These are phyloP conservation scores for Echium plantagineum DNA, from an alignment of 257 asterid species.

Conservation along the genomic window DNA sequence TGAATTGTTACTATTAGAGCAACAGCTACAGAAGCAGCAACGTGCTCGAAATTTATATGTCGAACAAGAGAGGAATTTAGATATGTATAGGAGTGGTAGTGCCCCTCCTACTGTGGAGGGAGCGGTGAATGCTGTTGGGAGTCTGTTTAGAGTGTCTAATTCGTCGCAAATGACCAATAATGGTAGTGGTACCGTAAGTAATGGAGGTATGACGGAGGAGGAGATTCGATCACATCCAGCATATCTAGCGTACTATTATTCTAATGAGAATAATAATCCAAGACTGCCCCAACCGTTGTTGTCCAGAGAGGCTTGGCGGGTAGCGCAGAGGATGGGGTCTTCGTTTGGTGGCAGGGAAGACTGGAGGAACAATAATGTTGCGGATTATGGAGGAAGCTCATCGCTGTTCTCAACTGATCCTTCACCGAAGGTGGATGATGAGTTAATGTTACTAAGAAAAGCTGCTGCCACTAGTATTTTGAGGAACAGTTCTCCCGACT, in stretches of 20 bases:
- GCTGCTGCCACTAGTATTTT: slow-evolving; percentile 52
- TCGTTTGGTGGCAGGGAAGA: slow-evolving; percentile 27
- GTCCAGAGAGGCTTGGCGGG: background rate
- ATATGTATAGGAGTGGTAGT: slow-evolving; percentile 61
- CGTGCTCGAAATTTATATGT: slow-evolving; percentile 28
- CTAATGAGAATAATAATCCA: slow-evolving; percentile 36
- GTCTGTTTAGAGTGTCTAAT: background rate
- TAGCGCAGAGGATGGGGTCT: slow-evolving; percentile 3
- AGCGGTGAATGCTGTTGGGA: slow-evolving; percentile 6
- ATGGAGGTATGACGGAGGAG: slow-evolving; percentile 34
- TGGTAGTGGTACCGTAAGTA: background rate
- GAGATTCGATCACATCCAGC: slow-evolving; percentile 49
- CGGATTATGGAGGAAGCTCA: slow-evolving; percentile 28
- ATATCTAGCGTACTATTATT: slow-evolving; percentile 49
- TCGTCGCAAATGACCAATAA: background rate
- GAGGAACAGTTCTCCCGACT: slow-evolving; percentile 41
- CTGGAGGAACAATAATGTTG: slow-evolving; percentile 18
- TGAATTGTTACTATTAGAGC: slow-evolving; percentile 34
- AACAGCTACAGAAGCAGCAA: slow-evolving; percentile 25
- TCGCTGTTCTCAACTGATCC: slow-evolving; percentile 39
- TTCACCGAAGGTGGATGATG: slow-evolving; percentile 42
- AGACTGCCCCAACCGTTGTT: slow-evolving; percentile 1
- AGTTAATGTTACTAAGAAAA: slow-evolving; percentile 47
- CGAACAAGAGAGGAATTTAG: slow-evolving; percentile 41
- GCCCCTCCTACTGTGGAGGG: slow-evolving; percentile 85